phyloP scores from a whole-genome alignment of 75 land plant species.

The Selaginella tamariscina region DNA sequence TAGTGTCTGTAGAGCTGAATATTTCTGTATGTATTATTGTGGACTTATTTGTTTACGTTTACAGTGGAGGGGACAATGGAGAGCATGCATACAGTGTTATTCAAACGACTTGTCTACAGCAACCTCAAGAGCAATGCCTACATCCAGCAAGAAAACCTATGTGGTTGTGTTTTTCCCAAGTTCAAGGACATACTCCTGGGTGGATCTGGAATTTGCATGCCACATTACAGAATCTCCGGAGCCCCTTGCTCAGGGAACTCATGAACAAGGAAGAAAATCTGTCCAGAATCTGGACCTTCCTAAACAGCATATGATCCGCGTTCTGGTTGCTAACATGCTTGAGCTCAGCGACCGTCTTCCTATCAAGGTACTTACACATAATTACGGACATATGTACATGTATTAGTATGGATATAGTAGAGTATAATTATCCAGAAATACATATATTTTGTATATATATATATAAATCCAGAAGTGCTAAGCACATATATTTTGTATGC shows the following conservation, averaged over 20 bases:
- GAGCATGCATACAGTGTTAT: constrained; percentile 70
- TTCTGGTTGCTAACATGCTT: constrained; percentile 61
- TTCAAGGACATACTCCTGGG: constrained; percentile 62
- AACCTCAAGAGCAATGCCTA: constrained; percentile 68
- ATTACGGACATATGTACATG: background rate
- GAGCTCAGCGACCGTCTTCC: constrained; percentile 69
- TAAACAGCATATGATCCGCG: constrained; percentile 51
- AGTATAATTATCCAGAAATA: no score
- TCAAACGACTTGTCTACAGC: constrained; percentile 63
- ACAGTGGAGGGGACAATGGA: constrained; percentile 95
- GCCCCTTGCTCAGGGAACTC: constrained; percentile 61
- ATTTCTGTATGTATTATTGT: no score
- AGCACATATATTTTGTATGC: no score
- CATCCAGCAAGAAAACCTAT: constrained; percentile 62
- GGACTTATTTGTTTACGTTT: constrained; percentile 15
- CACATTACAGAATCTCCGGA: constrained; percentile 57
- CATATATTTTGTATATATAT: no score
- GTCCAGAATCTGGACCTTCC: constrained; percentile 58
- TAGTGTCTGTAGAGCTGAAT: no score
- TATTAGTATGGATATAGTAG: no score
- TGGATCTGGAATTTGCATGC: constrained; percentile 46
- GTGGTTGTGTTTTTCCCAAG: constrained; percentile 57
- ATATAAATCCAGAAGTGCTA: no score
- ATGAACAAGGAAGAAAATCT: constrained; percentile 38
- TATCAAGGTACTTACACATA: constrained; percentile 28